Evolutionary conservation across 169 alveolate species (phyloP).

Genomic region (Babesia ovis): DNA sequence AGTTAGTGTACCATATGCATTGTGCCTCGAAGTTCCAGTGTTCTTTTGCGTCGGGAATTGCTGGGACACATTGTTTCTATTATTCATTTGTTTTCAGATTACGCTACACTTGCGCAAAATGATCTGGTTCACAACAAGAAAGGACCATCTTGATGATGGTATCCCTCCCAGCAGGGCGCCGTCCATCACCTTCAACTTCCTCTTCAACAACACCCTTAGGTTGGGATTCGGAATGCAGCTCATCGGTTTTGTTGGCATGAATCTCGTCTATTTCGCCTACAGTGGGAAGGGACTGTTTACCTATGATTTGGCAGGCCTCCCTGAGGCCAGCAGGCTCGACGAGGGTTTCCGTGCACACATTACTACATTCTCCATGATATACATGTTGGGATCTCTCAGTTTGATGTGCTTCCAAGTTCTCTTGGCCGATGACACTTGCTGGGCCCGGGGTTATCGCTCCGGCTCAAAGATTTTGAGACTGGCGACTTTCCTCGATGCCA

Average conservation of each 20-base stretch:
- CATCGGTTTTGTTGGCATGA: slow-evolving; percentile 77
- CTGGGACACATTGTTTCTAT: background rate
- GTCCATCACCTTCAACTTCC: slow-evolving; percentile 77
- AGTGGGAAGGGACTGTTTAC: slow-evolving; percentile 86
- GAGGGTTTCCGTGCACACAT: slow-evolving; percentile 75
- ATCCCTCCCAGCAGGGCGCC: slow-evolving; percentile 86
- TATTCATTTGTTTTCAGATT: background rate
- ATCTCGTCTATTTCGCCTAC: slow-evolving; percentile 79
- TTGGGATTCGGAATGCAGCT: slow-evolving; percentile 82
- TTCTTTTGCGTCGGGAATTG: background rate
- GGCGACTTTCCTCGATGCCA: slow-evolving; percentile 88
- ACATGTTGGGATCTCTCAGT: slow-evolving; percentile 84
- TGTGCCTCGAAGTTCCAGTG: background rate
- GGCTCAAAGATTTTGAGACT: slow-evolving; percentile 88
- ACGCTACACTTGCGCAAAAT: slow-evolving; percentile 6
- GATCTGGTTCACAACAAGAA: slow-evolving; percentile 88
- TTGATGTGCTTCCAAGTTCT: slow-evolving; percentile 88
- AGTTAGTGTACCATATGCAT: background rate
- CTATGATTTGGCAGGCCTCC: slow-evolving; percentile 81
- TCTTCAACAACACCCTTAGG: slow-evolving; percentile 77
- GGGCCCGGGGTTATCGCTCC: slow-evolving; percentile 93
- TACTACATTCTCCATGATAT: slow-evolving; percentile 78
- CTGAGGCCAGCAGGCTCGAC: slow-evolving; percentile 81
- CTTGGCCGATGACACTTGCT: slow-evolving; percentile 90
- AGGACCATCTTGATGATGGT: slow-evolving; percentile 86